Evolutionary conservation across 2,329 filamentous ascomycete genomes (phyloP), one percentile per base, ranked within the genome.

Genomic region (Colletotrichum aenigma): DNA sequence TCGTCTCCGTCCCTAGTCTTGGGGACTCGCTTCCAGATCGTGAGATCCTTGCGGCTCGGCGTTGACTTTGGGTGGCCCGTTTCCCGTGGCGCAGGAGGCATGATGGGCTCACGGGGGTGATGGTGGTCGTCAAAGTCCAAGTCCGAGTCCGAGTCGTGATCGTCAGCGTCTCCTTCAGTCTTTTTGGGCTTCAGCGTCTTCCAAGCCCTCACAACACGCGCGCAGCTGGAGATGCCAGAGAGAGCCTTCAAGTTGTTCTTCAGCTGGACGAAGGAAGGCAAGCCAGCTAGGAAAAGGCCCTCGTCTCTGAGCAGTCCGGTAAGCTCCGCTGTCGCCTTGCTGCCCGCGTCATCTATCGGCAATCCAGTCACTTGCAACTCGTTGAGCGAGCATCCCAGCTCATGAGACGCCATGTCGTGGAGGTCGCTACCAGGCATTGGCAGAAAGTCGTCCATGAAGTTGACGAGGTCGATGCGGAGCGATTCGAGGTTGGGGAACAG

Each of bases 391-490:
- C 87, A 89, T 4, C 88, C 88, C 6, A 91, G 84, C 76, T 90
- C 88, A 74, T 91, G 89, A 18, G 87, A 88, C 5, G 88, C 86
- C n/a, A 90, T 81, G 65, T 89, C 86, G 78, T 91, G 89, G 18
- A 91, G 83, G 61, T 88, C 87, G 5, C 84, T 81, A 3, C 86
- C 87, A 2, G 88, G 86, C 70, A 84, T 87, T 4, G 85, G 85
- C 38, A 90, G 80, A 32, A 87, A 83, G 3, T 86, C 82, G 43
- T 88, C 85, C 3, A 86, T 85, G 62, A 91, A 91, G 77, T 91
- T 91, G 78, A 91, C 88, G 21, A 91, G 85, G 75, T 91, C 89
- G 38, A 91, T 85, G 43, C 89, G 87, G 55, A 91, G 81, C 21
- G 83, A 84, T 30, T 85, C 82, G 5, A 91, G 83, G 18, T 82